Conservation (phyloP, 306 rosid species). For the Pueraria montana region DNA sequence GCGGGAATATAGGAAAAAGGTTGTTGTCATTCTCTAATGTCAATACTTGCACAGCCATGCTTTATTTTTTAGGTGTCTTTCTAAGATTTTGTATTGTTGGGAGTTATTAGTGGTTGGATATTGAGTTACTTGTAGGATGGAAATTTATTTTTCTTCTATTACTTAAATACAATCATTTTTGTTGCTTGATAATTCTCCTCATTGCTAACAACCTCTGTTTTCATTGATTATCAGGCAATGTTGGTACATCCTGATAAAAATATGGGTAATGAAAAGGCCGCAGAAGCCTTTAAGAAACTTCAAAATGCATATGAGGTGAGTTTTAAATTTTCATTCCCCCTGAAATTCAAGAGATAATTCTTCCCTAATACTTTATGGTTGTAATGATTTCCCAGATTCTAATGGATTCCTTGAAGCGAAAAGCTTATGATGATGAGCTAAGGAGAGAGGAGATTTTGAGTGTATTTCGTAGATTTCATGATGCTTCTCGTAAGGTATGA, state of each 20-base stretch:
- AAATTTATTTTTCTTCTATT: slow-evolving; percentile 25
- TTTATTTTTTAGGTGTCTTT: slow-evolving; percentile 23
- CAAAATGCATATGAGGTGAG: slow-evolving; percentile 98
- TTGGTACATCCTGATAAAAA: slow-evolving; percentile 99
- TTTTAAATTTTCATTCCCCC: slow-evolving; percentile 33
- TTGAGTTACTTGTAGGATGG: slow-evolving; percentile 36
- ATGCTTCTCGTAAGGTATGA: slow-evolving; percentile 72
- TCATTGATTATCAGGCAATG: slow-evolving; percentile 82
- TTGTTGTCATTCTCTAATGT: slow-evolving; percentile 47
- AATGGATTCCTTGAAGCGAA: slow-evolving; percentile 87
- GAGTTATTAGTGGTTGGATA: slow-evolving; percentile 25
- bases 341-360: slow-evolving; percentile 39
- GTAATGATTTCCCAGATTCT: slow-evolving; percentile 69
- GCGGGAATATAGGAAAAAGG: slow-evolving; percentile 97
- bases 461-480: slow-evolving; percentile 78
- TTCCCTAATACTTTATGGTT: slow-evolving; percentile 45
- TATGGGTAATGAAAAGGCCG: slow-evolving; percentile 98
- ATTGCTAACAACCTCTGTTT: slow-evolving; percentile 40
- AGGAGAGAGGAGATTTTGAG: slow-evolving; percentile 91
- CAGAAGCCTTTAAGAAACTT: slow-evolving; percentile 97
- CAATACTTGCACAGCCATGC: slow-evolving; percentile 42
- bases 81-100: slow-evolving; percentile 42
- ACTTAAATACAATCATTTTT: slow-evolving; percentile 36
- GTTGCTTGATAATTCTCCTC: slow-evolving; percentile 45
- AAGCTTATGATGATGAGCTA: slow-evolving; percentile 92